Percentiles rank a stretch among this genome's conserved stretches.
Conservation (phyloP, 441 rosid genomes). For the Biscutella auriculata region DNA sequence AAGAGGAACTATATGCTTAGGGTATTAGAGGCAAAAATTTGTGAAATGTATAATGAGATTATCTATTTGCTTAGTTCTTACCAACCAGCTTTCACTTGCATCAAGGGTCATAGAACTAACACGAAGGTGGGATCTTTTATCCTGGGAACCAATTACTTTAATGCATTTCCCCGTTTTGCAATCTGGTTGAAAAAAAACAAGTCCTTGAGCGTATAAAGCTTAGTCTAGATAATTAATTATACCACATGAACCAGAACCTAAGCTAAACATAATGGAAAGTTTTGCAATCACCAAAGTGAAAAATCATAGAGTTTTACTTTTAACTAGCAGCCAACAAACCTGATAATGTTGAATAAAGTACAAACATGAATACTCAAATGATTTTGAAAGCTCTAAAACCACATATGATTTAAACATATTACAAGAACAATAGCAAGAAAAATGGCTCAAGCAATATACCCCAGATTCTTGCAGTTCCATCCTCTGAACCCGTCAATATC, state of each 20-base stretch:
- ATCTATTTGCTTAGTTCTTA: slow-evolving; percentile 34
- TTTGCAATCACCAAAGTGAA: background rate
- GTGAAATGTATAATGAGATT: background rate
- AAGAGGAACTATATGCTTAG: background rate
- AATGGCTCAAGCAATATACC: slow-evolving; percentile 35
- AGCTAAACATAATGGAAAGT: background rate
- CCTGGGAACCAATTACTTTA: slow-evolving; percentile 45
- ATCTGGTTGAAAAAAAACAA: slow-evolving; percentile 39
- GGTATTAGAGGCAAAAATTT: background rate
- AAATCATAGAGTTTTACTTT: background rate
- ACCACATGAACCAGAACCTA: background rate
- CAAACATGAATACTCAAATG: slow-evolving; percentile 7
- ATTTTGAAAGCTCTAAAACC: background rate
- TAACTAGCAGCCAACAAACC: slow-evolving; percentile 1
- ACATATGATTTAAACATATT: background rate
- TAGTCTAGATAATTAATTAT: background rate
- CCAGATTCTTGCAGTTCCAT: slow-evolving; percentile 91
- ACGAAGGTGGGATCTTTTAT: slow-evolving; percentile 32
- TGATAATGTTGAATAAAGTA: background rate
- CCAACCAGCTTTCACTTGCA: slow-evolving; percentile 97
- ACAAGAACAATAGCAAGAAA: background rate
- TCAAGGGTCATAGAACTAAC: slow-evolving; percentile 78
- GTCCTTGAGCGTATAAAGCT: slow-evolving; percentile 12
- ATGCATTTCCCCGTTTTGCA: slow-evolving; percentile 81
- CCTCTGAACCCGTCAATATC: slow-evolving; percentile 93